Percentiles rank a stretch among this genome's conserved stretches.
Conservation (phyloP, 495 filamentous ascomycete species). For the Lasiosphaeriaceae sp. region DNA sequence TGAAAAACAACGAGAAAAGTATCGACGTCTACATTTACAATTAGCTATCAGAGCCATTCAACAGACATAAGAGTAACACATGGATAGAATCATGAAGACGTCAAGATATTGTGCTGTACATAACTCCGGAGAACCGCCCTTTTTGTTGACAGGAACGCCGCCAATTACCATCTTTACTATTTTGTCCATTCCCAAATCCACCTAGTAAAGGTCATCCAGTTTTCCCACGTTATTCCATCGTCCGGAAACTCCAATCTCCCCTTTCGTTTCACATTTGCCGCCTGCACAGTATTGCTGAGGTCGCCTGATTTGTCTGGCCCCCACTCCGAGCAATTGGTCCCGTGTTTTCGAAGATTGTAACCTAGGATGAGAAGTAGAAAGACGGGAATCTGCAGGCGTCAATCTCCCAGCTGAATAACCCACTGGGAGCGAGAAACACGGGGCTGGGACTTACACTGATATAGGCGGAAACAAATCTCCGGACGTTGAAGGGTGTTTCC, state of each 20-base stretch:
- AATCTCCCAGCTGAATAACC: neutral
- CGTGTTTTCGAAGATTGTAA: slow-evolving; percentile 35
- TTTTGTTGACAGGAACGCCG: too few relatives aligned
- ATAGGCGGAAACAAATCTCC: slow-evolving; percentile 44
- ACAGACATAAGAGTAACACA: too few relatives aligned
- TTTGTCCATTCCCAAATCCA: slow-evolving; percentile 40
- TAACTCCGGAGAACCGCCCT: too few relatives aligned
- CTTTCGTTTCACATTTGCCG: slow-evolving; percentile 23
- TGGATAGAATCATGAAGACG: too few relatives aligned
- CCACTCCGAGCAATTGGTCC: slow-evolving; percentile 25
- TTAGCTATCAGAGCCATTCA: too few relatives aligned
- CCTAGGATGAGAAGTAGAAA: slow-evolving; percentile 32
- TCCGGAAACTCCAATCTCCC: slow-evolving; percentile 32
- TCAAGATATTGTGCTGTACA: too few relatives aligned
- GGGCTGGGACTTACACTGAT: slow-evolving; percentile 38
- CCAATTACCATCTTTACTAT: neutral
- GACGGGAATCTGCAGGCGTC: slow-evolving; percentile 22
- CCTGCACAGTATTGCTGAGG: slow-evolving; percentile 32
- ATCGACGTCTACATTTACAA: too few relatives aligned
- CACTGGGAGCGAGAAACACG: neutral
- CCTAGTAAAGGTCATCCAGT: slow-evolving; percentile 18
- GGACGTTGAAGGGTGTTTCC: slow-evolving; percentile 28
- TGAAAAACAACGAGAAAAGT: too few relatives aligned
- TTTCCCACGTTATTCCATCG: slow-evolving; percentile 24
- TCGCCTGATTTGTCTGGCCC: slow-evolving; percentile 33